Conservation (phyloP, 202 grass and related monocot genomes). For the Cymbopogon flexuosus region DNA sequence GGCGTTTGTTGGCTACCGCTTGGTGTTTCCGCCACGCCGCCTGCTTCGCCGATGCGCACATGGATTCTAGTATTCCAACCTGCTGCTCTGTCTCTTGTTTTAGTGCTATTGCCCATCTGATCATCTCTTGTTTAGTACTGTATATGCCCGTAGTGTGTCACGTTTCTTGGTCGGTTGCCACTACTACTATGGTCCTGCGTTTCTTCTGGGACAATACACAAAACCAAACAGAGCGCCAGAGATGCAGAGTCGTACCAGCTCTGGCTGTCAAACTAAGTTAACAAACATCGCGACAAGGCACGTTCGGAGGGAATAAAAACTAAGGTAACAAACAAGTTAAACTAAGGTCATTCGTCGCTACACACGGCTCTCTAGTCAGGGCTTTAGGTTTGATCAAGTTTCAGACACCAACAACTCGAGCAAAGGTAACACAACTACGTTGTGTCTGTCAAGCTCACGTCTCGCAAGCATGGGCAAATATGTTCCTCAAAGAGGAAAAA, state of each 20-base stretch:
- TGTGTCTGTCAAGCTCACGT: background rate
- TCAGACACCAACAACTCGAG: background rate
- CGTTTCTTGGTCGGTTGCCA: background rate
- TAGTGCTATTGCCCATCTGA: too few relatives aligned
- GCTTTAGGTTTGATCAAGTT: background rate
- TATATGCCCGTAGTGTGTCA: background rate
- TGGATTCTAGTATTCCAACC: background rate
- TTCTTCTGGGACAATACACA: background rate
- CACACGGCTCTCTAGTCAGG: background rate
- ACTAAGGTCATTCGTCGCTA: too few relatives aligned
- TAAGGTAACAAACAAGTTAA: too few relatives aligned
- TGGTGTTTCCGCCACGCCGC: background rate
- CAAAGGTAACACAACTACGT: background rate
- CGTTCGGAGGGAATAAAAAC: background rate
- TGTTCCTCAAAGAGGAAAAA: background rate
- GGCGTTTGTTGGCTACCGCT: slow-evolving; percentile 11
- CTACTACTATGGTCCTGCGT: background rate
- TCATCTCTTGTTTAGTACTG: too few relatives aligned
- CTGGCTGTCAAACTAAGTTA: background rate
- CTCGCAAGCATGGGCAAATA: background rate
- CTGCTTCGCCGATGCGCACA: background rate
- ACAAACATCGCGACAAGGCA: background rate
- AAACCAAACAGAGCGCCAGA: background rate
- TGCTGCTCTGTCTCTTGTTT: background rate
- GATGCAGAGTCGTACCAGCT: background rate